phyloP scores from a whole-genome alignment of 225 moss, liverwort and hornwort genomes.

The Takakia lepidozioides region DNA sequence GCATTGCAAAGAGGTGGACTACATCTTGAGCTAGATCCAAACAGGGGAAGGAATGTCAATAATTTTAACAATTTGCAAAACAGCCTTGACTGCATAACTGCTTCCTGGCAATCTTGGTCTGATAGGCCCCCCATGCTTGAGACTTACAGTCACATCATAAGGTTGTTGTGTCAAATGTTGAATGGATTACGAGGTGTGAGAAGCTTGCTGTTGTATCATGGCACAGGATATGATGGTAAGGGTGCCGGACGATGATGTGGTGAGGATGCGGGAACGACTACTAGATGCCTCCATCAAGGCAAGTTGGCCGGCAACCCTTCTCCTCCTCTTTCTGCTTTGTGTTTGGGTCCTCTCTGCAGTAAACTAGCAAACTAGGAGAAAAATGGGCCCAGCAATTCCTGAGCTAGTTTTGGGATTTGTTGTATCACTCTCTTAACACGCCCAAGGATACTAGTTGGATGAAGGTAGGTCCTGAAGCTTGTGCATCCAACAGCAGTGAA shows the following conservation, averaged over 20 bases:
- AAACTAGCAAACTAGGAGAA: too few species aligned
- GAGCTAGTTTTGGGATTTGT: neutral
- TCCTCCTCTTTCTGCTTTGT: conserved; percentile 1
- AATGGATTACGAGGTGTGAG: neutral
- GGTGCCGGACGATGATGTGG: conserved; percentile 57
- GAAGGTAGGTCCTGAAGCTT: neutral
- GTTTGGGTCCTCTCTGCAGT: neutral
- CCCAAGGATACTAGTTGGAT: neutral
- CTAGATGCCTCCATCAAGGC: conserved; percentile 73
- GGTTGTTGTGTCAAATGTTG: neutral
- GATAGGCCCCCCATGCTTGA: too few species aligned
- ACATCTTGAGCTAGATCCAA: neutral
- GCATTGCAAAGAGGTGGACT: too few species aligned
- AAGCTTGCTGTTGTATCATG: neutral
- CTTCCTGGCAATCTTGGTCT: neutral
- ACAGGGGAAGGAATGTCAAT: conserved; percentile 11
- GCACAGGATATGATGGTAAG: conserved; percentile 65
- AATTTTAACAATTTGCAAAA: neutral
- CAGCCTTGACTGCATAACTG: neutral
- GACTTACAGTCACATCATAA: too few species aligned
- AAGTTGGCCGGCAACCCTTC: neutral
- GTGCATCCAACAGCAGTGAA: too few species aligned
- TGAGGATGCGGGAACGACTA: conserved; percentile 53
- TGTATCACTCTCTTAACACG: too few species aligned
- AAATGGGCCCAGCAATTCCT: neutral